Conservation (phyloP, 169 alveolate genomes). For the Amoebophrya sp. region DNA sequence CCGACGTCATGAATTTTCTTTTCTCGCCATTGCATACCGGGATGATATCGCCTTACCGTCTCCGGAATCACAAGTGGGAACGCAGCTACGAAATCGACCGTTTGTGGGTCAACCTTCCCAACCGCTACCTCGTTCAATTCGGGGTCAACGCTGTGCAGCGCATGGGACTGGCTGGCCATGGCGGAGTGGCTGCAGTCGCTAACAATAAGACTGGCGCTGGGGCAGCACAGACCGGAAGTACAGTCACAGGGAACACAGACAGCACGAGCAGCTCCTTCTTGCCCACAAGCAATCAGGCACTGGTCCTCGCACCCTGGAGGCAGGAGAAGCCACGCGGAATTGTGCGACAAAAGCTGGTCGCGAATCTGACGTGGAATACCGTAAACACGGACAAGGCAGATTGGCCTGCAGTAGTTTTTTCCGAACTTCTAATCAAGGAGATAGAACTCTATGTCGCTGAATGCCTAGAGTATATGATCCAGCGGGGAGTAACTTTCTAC, state of each 20-base stretch:
- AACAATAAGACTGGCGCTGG: not conserved
- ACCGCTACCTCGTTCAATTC: not conserved
- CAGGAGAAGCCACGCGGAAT: not conserved
- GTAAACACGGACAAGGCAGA: not conserved
- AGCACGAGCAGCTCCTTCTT: no score
- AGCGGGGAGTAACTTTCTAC: not conserved
- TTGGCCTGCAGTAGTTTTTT: not conserved
- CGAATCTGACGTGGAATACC: not conserved
- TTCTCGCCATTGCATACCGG: not conserved
- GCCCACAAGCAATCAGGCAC: not conserved
- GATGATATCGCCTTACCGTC: not conserved
- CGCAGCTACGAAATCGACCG: slow-evolving; percentile 1
- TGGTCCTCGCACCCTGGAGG: not conserved
- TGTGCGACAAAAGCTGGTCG: not conserved
- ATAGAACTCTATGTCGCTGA: not conserved
- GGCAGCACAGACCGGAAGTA: no score
- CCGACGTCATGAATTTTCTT: not conserved
- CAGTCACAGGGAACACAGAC: no score
- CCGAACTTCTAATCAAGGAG: not conserved
- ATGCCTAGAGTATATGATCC: not conserved
- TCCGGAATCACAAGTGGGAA: not conserved
- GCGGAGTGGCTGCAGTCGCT: not conserved
- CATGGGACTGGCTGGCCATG: not conserved
- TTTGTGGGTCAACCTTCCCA: not conserved
- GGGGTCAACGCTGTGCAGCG: not conserved